Evolutionary conservation across 768 basidiomycete species (phyloP), one percentile per base, ranked within the genome.

Genomic region (Suillus subalutaceus): DNA sequence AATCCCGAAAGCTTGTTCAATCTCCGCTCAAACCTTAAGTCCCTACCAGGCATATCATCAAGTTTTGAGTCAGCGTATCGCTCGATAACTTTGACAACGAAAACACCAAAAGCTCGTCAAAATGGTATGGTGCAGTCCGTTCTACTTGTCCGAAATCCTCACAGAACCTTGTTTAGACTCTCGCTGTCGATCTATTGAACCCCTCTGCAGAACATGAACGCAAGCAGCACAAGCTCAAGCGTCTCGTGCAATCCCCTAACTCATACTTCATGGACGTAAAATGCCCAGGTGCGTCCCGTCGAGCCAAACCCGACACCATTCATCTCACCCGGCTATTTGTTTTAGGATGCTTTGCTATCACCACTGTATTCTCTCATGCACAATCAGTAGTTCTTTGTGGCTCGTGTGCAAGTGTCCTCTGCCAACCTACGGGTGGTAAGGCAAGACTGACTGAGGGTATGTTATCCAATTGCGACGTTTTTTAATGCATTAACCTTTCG

Each of bases 201-300:
- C 97, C 95, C 73, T 91, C 94, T 67, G 81, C 87, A 71, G 93
- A 94, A 79, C 81, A 88, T 73, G 93, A 97, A 83, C 90, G 83
- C 81, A 90, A 85, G 80, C 90, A 89, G 80, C 97, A 99, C 92
- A 99, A 99, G 87, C 93, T 98, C 80, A 99, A 99, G 88, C 91
- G 96, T 79, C 90, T 99, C 74, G 97, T 99, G 73, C 97, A 98
- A 83, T 91, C 91, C 63, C 97, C 97, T 70, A 95, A 98, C 83
- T 99, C 97, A 43, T 99, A 94, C 84, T 99, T 99, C 84, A 99
- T 99, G 97, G 97, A 99, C 75, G 96, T 99, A 74, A 99, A 99
- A 82, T 99, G 97, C 83, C 90, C 97, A 73, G 96, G 94, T 94
- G 68, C 66, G 90, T 82, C 35, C 37, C n/a, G 20, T 43, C 10